phyloP scores from a whole-genome alignment of 768 basidiomycete genomes.

The Leccinum barrowsii region DNA sequence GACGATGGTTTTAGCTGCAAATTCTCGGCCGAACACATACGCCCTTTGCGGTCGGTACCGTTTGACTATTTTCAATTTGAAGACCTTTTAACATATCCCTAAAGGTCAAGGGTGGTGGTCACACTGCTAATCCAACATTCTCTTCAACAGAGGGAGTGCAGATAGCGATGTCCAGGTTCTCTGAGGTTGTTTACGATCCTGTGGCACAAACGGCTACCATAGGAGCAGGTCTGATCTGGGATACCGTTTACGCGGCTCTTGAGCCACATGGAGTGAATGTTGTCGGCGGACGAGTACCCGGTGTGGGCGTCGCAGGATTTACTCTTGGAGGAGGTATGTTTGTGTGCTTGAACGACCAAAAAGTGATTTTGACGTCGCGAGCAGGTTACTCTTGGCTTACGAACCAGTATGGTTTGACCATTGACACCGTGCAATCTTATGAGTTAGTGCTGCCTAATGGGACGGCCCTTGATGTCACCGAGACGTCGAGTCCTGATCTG shows the following conservation, averaged over 20 bases:
- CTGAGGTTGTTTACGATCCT: constrained; percentile 37
- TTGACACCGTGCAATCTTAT: constrained; percentile 52
- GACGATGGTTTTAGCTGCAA: constrained; percentile 3
- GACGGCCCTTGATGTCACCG: constrained; percentile 34
- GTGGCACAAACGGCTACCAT: constrained; percentile 37
- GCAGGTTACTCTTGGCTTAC: constrained; percentile 42
- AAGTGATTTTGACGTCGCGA: background rate
- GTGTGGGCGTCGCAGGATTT: constrained; percentile 60
- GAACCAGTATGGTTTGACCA: constrained; percentile 56
- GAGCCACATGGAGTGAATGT: constrained; percentile 49
- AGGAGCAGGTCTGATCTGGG: constrained; percentile 52
- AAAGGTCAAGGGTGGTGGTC: constrained; percentile 62
- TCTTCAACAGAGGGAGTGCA: constrained; percentile 58
- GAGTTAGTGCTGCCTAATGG: constrained; percentile 53
- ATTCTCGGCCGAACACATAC: constrained; percentile 42
- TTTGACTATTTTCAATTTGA: background rate
- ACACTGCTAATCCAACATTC: constrained; percentile 50
- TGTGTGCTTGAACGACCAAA: background rate
- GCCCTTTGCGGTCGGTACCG: constrained; percentile 21
- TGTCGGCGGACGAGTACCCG: constrained; percentile 51
- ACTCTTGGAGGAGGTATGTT: constrained; percentile 51
- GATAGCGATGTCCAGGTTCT: constrained; percentile 52
- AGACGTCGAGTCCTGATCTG: constrained; percentile 34
- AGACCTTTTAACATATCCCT: too few relatives aligned
- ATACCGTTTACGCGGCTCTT: constrained; percentile 54